A percentile compares a stretch with the other conserved stretches of the same genome.
These are phyloP conservation scores for Phtheirospermum japonicum DNA, from an alignment of 257 asterid species.

Conservation along the genomic window DNA sequence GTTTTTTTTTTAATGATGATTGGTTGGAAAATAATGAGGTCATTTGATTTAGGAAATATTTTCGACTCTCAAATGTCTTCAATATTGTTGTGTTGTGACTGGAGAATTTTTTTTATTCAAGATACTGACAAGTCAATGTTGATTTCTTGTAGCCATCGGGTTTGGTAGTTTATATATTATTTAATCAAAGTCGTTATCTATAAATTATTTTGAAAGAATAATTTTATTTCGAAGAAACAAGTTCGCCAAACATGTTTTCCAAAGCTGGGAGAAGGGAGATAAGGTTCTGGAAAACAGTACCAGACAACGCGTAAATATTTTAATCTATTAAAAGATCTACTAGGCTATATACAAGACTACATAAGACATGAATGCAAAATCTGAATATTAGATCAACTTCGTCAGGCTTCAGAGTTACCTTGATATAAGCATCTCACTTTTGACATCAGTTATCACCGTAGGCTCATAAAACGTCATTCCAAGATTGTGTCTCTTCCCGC, in stretches of 20 bases:
- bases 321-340: slow-evolving; percentile 3
- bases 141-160: neutral
- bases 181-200: neutral
- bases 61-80: no score
- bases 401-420: slow-evolving; percentile 44
- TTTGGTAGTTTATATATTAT: neutral
- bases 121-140: neutral
- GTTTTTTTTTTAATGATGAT: no score
- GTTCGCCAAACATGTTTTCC: neutral
- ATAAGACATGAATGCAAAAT: slow-evolving; percentile 4
- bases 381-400: slow-evolving; percentile 16
- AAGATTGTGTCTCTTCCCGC: slow-evolving; percentile 88
- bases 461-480: slow-evolving; percentile 95
- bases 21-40: no score
- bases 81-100: no score
- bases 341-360: neutral
- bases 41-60: no score
- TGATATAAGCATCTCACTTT: slow-evolving; percentile 74
- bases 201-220: neutral
- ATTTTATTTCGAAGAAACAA: neutral
- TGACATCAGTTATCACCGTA: slow-evolving; percentile 78
- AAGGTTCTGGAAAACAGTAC: no score
- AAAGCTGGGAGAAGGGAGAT: neutral
- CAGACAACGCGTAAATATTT: neutral
- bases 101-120: neutral